A percentile compares a stretch with the other conserved stretches of the same genome.
Conservation (phyloP, 2,329 filamentous ascomycete genomes). For the Fusarium oxysporum region DNA sequence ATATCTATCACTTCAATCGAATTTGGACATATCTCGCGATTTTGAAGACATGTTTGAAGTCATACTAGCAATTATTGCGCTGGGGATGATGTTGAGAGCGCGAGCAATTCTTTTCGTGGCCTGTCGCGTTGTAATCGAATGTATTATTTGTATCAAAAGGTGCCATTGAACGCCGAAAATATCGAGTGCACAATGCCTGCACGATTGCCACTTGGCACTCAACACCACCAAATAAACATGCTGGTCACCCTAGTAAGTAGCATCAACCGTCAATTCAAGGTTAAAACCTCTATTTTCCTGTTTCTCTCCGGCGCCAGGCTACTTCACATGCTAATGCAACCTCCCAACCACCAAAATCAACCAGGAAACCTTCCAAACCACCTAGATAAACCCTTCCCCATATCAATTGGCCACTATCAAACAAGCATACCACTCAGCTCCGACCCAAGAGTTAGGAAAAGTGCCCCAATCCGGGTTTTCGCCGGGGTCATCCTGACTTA, state of each 20-base stretch:
- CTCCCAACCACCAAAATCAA: background rate
- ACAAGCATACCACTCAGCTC: constrained; percentile 5
- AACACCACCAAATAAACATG: background rate
- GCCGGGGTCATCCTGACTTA: background rate
- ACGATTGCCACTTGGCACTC: background rate
- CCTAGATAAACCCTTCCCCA: background rate
- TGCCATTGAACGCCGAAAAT: accelerated
- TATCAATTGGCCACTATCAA: constrained; percentile 9
- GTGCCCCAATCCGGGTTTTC: background rate
- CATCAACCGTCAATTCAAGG: background rate
- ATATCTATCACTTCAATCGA: background rate
- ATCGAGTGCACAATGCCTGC: background rate
- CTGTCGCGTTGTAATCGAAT: accelerated
- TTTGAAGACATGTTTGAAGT: accelerated
- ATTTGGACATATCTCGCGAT: background rate
- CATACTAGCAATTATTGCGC: accelerated
- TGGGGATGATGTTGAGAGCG: accelerated
- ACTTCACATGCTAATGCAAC: background rate
- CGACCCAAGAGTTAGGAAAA: background rate
- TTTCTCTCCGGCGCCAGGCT: background rate
- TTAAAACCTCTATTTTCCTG: background rate
- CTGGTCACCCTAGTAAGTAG: background rate
- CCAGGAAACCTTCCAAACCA: background rate
- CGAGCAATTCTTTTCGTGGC: accelerated
- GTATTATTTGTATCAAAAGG: background rate